Percentiles rank a stretch among this genome's conserved stretches.
phyloP scores from a whole-genome alignment of 352 stramenopile genomes.

The Globisporangium heterothallicum region DNA sequence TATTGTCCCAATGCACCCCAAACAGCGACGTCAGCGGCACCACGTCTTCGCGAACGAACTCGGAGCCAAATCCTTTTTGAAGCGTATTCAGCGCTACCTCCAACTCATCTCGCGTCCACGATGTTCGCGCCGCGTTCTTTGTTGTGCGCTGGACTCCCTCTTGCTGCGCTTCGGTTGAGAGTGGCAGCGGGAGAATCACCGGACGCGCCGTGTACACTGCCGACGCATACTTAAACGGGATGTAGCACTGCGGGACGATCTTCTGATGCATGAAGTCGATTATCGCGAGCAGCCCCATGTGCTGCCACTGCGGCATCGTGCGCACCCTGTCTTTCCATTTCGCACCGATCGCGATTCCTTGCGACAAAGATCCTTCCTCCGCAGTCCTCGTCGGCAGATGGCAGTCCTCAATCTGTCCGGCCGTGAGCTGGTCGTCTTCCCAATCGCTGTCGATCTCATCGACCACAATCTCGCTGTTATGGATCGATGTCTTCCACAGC shows the following conservation, averaged over 20 bases:
- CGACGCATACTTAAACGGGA: slow-evolving; percentile 53
- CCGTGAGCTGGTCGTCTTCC: slow-evolving; percentile 32
- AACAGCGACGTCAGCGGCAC: slow-evolving; percentile 38
- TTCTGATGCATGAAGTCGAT: slow-evolving; percentile 49
- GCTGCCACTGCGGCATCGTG: slow-evolving; percentile 41
- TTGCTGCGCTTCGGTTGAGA: slow-evolving; percentile 7
- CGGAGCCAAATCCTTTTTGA: slow-evolving; percentile 9
- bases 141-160: not conserved
- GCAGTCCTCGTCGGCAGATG: no score
- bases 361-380: no score
- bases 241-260: slow-evolving; percentile 50
- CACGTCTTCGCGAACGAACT: slow-evolving; percentile 14
- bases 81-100: slow-evolving; percentile 8
- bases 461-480: slow-evolving; percentile 19
- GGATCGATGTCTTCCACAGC: slow-evolving; percentile 23
- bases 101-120: not conserved
- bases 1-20: slow-evolving; percentile 63
- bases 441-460: slow-evolving; percentile 35
- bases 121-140: no score
- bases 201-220: slow-evolving; percentile 47
- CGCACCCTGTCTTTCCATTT: slow-evolving; percentile 30
- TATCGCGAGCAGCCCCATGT: slow-evolving; percentile 41
- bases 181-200: slow-evolving; percentile 36
- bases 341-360: slow-evolving; percentile 9
- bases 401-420: slow-evolving; percentile 27